Conservation (phyloP, 1,284 basidiomycete genomes). For the Cystobasidium sp. region DNA sequence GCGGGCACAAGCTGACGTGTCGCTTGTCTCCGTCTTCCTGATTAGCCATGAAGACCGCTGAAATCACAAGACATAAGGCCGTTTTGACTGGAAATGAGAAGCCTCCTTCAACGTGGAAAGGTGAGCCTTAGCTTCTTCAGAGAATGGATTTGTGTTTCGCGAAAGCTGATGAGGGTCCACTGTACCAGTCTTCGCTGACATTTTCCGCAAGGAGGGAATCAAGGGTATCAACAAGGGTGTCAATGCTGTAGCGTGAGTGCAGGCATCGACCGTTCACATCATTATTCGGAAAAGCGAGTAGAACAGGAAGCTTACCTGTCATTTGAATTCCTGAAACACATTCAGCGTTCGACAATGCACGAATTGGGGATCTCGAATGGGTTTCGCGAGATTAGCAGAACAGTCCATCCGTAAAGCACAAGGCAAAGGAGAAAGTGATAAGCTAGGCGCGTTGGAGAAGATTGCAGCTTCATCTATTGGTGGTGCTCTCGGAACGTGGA, state of each 20-base stretch:
- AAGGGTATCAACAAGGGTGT: constrained; percentile 99
- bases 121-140: constrained; percentile 40
- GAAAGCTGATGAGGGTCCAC: neutral
- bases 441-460: constrained; percentile 78
- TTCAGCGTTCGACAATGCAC: constrained; percentile 89
- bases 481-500: constrained; percentile 97
- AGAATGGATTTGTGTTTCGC: neutral
- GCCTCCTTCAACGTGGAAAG: constrained; percentile 78
- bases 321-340: too few species aligned
- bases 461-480: constrained; percentile 88
- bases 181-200: constrained; percentile 63
- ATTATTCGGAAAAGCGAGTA: too few species aligned
- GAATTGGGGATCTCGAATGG: constrained; percentile 99
- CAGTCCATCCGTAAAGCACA: constrained; percentile 73
- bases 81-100: constrained; percentile 78
- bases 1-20: neutral
- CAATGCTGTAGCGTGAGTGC: constrained; percentile 80
- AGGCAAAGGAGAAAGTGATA: constrained; percentile 74
- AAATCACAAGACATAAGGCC: constrained; percentile 97
- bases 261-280: too few species aligned
- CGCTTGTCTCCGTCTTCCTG: neutral
- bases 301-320: too few species aligned
- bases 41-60: constrained; percentile 63
- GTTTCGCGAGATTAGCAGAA: constrained; percentile 94
- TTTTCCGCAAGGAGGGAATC: constrained; percentile 90